These are phyloP conservation scores for Diacronema lutheri DNA, from an alignment of 78 protist species.

Conservation along the genomic window DNA sequence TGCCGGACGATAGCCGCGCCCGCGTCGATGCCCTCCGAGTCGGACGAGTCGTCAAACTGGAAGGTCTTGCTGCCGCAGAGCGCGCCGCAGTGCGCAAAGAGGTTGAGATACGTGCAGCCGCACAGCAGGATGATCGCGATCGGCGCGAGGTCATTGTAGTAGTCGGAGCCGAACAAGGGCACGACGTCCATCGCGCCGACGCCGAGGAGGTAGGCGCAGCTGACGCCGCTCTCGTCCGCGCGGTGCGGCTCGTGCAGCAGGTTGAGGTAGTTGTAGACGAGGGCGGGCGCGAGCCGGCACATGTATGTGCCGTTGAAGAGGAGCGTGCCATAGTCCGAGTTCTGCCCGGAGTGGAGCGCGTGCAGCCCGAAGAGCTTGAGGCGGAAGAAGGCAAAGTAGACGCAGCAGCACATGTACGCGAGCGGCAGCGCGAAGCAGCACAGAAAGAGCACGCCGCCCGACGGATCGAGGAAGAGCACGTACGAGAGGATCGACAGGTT, in stretches of 20 bases:
- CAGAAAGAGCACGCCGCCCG: not conserved
- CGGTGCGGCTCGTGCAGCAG: not conserved
- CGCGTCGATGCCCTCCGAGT: no score
- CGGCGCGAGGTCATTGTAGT: not conserved
- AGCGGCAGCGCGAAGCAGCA: not conserved
- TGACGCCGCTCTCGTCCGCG: not conserved
- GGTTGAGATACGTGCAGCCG: not conserved
- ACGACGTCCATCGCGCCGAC: not conserved
- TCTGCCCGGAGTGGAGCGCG: not conserved
- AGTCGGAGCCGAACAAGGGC: not conserved
- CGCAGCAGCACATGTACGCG: not conserved
- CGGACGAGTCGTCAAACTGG: no score
- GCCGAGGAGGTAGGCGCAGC: not conserved
- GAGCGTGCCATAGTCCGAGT: not conserved
- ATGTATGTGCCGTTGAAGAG: not conserved
- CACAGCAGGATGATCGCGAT: not conserved
- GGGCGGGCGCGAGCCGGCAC: constrained; percentile 2
- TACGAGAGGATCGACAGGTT: not conserved
- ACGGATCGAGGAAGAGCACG: not conserved
- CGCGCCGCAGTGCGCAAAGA: not conserved
- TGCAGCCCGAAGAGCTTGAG: not conserved
- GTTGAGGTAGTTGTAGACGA: not conserved
- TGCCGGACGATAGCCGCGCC: no score
- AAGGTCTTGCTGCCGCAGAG: no score
- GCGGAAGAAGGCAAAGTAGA: not conserved